phyloP scores from a whole-genome alignment of 176 grass and related monocot genomes.

The Carex pumila region DNA sequence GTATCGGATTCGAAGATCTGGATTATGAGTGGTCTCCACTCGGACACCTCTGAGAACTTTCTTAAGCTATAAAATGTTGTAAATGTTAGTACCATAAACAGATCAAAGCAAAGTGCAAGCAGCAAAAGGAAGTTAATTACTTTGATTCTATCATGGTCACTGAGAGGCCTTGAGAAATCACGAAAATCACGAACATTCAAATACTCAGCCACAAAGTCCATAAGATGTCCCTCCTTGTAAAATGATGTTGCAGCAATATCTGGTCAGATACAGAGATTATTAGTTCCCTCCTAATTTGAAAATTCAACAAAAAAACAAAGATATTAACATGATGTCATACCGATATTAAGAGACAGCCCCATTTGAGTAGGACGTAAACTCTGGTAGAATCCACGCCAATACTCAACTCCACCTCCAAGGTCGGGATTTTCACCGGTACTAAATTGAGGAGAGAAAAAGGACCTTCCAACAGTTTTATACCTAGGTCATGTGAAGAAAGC shows the following conservation, averaged over 20 bases:
- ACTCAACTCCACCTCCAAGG: conserved; percentile 50
- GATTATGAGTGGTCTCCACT: conserved; percentile 47
- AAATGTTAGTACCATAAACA: not conserved
- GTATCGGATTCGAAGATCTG: conserved; percentile 36
- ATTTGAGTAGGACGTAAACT: conserved; percentile 77
- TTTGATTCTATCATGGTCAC: conserved; percentile 36
- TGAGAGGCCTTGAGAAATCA: conserved; percentile 33
- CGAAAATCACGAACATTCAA: conserved; percentile 31
- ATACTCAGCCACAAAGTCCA: conserved; percentile 36
- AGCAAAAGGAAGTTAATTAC: not conserved
- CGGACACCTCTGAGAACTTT: conserved; percentile 56
- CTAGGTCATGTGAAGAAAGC: conserved; percentile 21
- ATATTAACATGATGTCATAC: conserved; percentile 22
- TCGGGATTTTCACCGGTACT: not conserved
- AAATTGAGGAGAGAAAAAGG: conserved; percentile 63
- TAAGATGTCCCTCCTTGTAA: conserved; percentile 38
- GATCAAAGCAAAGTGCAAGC: not conserved
- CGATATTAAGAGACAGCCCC: conserved; percentile 63
- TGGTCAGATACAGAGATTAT: conserved; percentile 19
- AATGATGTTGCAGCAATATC: conserved; percentile 80
- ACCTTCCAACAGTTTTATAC: conserved; percentile 48
- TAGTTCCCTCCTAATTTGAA: not conserved
- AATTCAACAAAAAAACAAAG: not conserved
- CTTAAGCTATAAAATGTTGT: conserved; percentile 36
- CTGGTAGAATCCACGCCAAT: conserved; percentile 80